Conservation (phyloP, 371 early-diverging fungal genomes). For the Gilbertella persicaria region DNA sequence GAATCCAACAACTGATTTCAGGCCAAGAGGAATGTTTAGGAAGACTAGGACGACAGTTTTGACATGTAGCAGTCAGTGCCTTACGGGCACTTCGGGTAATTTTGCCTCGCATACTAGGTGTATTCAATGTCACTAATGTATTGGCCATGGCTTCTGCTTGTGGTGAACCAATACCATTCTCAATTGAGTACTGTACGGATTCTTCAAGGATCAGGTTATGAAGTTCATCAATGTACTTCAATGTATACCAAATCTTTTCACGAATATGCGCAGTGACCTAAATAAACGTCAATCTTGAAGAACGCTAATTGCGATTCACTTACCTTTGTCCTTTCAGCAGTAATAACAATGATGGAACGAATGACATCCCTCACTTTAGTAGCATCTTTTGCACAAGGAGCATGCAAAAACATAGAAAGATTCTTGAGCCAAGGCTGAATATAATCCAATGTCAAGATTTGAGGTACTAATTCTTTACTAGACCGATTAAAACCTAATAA, state of each 20-base stretch:
- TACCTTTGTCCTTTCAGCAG: conserved; percentile 70
- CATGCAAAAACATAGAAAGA: conserved; percentile 57
- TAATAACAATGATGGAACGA: conserved; percentile 72
- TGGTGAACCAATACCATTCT: conserved; percentile 73
- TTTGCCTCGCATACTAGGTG: conserved; percentile 73
- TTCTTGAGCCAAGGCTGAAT: conserved; percentile 87
- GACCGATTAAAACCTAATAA: conserved; percentile 78
- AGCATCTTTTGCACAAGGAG: conserved; percentile 7
- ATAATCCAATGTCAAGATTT: conserved; percentile 81
- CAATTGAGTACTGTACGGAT: conserved; percentile 74
- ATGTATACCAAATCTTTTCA: conserved; percentile 76
- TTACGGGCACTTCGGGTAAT: conserved; percentile 74
- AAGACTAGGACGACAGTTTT: conserved; percentile 58
- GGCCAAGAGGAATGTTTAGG: conserved; percentile 81
- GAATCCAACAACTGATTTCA: conserved; percentile 81
- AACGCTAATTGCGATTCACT: conserved; percentile 4
- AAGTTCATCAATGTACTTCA: conserved; percentile 76
- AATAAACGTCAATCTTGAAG: neutral
- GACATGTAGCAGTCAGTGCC: conserved; percentile 66
- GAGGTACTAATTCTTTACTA: conserved; percentile 50
- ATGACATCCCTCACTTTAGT: conserved; percentile 72
- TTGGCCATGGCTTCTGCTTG: conserved; percentile 82
- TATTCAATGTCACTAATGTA: conserved; percentile 76
- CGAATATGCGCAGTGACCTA: conserved; percentile 76
- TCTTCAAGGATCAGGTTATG: conserved; percentile 75